Conservation (phyloP, 805 yeast species). For the Sugiyamaella lignohabitans region DNA sequence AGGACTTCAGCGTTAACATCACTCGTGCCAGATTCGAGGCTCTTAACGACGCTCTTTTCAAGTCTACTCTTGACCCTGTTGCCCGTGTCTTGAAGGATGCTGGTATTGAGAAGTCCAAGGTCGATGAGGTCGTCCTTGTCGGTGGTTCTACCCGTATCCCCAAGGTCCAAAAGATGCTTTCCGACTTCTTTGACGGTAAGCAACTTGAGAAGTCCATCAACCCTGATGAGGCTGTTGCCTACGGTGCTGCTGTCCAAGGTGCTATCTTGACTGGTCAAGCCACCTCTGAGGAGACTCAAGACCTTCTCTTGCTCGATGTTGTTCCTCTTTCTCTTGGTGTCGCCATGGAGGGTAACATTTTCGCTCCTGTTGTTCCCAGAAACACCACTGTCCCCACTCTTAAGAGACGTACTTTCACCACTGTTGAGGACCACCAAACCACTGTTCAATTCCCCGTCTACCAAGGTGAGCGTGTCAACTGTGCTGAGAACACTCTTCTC, state of each 20-base stretch:
- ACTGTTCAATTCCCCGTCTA: conserved; percentile 98
- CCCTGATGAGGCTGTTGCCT: conserved; percentile 99
- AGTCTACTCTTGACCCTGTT: conserved; percentile 89
- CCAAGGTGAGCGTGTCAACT: conserved; percentile 99
- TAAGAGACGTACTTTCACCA: conserved; percentile 98
- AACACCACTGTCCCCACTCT: conserved; percentile 99
- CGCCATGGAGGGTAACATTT: conserved; percentile 99
- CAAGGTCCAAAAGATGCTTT: conserved; percentile 89
- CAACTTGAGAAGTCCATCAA: conserved; percentile 93
- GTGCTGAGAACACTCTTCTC: conserved; percentile 92
- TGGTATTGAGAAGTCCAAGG: conserved; percentile 71
- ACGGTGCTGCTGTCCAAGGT: conserved; percentile 99
- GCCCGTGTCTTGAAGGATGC: conserved; percentile 93
- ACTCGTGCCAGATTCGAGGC: conserved; percentile 99
- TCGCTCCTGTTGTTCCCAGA: conserved; percentile 98
- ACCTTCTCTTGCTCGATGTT: conserved; percentile 91
- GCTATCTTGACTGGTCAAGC: conserved; percentile 94
- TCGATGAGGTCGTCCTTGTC: conserved; percentile 91
- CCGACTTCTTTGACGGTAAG: conserved; percentile 95
- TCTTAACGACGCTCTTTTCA: conserved; percentile 86
- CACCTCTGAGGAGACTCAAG: conserved; percentile 87
- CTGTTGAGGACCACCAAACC: conserved; percentile 98
- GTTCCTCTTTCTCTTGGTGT: conserved; percentile 98
- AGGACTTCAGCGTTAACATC: conserved; percentile 86
- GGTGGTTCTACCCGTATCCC: conserved; percentile 99